phyloP scores from a whole-genome alignment of 1,284 basidiomycete species.

The Cronartium quercuum region DNA sequence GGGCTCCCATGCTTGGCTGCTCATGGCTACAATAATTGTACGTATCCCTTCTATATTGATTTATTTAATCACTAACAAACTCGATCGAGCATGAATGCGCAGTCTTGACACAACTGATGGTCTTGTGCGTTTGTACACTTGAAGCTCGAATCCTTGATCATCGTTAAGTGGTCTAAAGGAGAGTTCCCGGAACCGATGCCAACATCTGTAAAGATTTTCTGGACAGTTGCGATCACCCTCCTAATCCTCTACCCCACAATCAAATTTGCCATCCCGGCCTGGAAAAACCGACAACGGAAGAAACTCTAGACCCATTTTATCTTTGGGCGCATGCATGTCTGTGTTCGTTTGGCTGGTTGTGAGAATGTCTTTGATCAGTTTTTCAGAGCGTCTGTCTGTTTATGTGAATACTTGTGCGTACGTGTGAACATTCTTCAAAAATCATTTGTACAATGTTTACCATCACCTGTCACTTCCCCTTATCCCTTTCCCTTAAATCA shows the following conservation, averaged over 20 bases:
- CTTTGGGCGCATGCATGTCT: too few species aligned
- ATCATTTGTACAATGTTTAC: too few species aligned
- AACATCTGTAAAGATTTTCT: constrained; percentile 59
- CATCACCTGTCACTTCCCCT: too few species aligned
- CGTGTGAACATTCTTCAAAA: too few species aligned
- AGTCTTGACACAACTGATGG: not conserved
- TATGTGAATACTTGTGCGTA: too few species aligned
- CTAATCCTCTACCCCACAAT: constrained; percentile 63
- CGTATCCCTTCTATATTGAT: not conserved
- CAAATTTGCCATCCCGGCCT: constrained; percentile 52
- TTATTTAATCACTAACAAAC: not conserved
- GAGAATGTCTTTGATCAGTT: too few species aligned
- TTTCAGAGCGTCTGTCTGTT: too few species aligned
- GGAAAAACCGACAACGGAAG: not conserved
- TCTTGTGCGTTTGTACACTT: not conserved
- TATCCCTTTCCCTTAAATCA: too few species aligned
- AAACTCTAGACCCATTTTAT: not conserved
- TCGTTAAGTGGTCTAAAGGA: constrained; percentile 63
- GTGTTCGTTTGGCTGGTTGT: too few species aligned
- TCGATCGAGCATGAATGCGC: not conserved
- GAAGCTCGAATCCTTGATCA: constrained; percentile 54
- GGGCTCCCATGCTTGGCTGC: constrained; percentile 76
- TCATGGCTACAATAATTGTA: constrained; percentile 67
- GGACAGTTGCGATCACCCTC: constrained; percentile 57
- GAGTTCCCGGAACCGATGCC: constrained; percentile 64